Percentiles rank a stretch among this genome's conserved stretches.
Conservation (phyloP, 1,284 basidiomycete genomes). For the Thecaphora thlaspeos region DNA sequence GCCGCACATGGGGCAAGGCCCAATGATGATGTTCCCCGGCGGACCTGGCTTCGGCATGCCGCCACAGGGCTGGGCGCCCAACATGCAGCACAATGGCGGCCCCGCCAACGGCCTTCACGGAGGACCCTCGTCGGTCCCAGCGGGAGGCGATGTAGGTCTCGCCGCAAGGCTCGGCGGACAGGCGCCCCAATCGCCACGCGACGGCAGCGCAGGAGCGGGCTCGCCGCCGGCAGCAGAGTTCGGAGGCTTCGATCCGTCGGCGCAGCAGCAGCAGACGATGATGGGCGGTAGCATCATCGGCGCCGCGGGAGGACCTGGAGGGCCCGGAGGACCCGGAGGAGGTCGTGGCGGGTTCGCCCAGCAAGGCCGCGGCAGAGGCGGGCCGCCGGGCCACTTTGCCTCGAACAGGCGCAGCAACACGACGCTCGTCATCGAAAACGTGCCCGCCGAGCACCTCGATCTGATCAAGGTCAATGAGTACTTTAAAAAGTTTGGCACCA, state of each 20-base stretch:
- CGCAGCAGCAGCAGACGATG: no score
- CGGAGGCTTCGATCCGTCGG: no score
- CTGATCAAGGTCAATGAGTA: constrained; percentile 78
- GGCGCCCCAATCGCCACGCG: not conserved
- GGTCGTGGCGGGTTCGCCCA: constrained; percentile 61
- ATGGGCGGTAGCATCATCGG: no score
- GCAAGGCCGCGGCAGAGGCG: constrained; percentile 57
- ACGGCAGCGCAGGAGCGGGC: no score
- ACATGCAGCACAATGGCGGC: constrained; percentile 17
- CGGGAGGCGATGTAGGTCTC: constrained; percentile 17
- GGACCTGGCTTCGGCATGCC: constrained; percentile 30
- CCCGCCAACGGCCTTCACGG: no score
- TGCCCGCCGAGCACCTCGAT: constrained; percentile 77
- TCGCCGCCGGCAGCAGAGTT: no score
- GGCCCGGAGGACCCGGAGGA: constrained; percentile 1
- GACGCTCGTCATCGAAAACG: constrained; percentile 90
- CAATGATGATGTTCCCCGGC: constrained; percentile 33
- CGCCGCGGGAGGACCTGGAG: not conserved
- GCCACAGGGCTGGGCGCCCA: constrained; percentile 28
- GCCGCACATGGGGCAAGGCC: constrained; percentile 9
- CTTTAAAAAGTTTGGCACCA: constrained; percentile 88
- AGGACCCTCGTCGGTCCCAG: constrained; percentile 3
- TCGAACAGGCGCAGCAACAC: constrained; percentile 63
- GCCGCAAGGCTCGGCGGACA: constrained; percentile 28
- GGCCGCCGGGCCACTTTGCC: constrained; percentile 62